These are phyloP conservation scores for Aspergillus saccharolyticus DNA, from an alignment of 495 filamentous ascomycete species.

Conservation along the genomic window DNA sequence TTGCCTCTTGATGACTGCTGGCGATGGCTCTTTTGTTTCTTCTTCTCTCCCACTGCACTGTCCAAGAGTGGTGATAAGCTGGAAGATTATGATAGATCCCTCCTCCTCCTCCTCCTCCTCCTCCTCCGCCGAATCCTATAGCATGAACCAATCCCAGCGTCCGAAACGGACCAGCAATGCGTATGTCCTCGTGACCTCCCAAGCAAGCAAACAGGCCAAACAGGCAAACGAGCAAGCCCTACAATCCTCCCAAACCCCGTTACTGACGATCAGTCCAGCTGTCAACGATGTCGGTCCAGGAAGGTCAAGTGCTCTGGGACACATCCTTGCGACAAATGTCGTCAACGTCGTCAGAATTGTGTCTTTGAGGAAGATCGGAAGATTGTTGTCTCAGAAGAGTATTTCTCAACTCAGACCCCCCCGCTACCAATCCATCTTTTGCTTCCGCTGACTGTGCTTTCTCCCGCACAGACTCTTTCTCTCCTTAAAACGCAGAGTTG, in stretches of 20 bases:
- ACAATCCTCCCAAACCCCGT: no score
- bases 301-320: conserved; percentile 31
- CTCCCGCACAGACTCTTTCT: conserved; percentile 12
- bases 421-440: no score
- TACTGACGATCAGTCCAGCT: conserved; percentile 15
- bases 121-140: background rate
- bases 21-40: background rate
- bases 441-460: background rate
- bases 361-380: conserved; percentile 29
- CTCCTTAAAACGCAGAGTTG: conserved; percentile 19
- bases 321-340: conserved; percentile 30
- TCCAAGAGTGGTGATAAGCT: background rate
- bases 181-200: conserved; percentile 4
- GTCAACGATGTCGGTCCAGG: conserved; percentile 28
- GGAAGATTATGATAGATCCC: background rate
- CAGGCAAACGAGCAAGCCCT: background rate
- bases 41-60: background rate
- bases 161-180: conserved; percentile 19
- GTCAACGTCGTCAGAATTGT: conserved; percentile 24
- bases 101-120: no score
- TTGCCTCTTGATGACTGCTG: background rate
- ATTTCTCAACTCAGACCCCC: background rate
- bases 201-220: background rate
- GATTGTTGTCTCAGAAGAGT: conserved; percentile 29
- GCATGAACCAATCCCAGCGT: conserved; percentile 13